Percentiles rank a stretch among this genome's conserved stretches.
phyloP scores from a whole-genome alignment of 2,329 filamentous ascomycete genomes.

The Bipolaris gigantea region DNA sequence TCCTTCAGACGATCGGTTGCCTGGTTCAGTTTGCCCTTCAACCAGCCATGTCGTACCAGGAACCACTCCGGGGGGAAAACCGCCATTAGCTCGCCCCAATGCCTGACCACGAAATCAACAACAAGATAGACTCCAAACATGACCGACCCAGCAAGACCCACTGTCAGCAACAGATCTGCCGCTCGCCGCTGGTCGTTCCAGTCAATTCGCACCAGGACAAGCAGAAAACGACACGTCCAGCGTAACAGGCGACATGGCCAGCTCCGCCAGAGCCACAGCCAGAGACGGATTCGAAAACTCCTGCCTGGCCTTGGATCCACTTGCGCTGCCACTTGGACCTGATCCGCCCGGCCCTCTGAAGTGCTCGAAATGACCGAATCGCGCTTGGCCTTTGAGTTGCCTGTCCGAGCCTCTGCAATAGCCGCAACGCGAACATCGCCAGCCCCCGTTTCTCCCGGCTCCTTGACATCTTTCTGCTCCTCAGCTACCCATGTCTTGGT shows the following conservation, averaged over 20 bases:
- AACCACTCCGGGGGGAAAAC: neutral
- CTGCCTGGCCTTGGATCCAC: neutral
- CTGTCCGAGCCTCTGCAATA: neutral
- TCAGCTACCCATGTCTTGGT: too few relatives aligned
- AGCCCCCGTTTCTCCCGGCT: neutral
- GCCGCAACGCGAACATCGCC: neutral
- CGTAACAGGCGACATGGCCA: constrained; percentile 27
- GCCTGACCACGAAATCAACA: neutral
- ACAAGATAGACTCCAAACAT: constrained; percentile 22
- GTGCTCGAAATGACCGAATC: constrained; percentile 18
- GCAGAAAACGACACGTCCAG: constrained; percentile 15
- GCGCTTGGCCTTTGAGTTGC: constrained; percentile 7
- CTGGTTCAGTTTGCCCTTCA: too few relatives aligned
- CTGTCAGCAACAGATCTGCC: constrained; percentile 22
- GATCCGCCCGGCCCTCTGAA: neutral
- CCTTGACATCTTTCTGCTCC: too few relatives aligned
- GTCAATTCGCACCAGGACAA: constrained; percentile 13
- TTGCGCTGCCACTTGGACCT: neutral
- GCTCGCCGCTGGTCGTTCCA: constrained; percentile 4
- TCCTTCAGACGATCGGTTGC: too few relatives aligned
- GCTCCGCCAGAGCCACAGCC: constrained; percentile 9
- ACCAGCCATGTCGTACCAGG: neutral
- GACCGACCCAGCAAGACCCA: constrained; percentile 11
- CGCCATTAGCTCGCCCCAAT: too few relatives aligned
- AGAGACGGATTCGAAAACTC: neutral